These are phyloP conservation scores for Mycena galericulata DNA, from an alignment of 768 basidiomycete species.

Conservation along the genomic window DNA sequence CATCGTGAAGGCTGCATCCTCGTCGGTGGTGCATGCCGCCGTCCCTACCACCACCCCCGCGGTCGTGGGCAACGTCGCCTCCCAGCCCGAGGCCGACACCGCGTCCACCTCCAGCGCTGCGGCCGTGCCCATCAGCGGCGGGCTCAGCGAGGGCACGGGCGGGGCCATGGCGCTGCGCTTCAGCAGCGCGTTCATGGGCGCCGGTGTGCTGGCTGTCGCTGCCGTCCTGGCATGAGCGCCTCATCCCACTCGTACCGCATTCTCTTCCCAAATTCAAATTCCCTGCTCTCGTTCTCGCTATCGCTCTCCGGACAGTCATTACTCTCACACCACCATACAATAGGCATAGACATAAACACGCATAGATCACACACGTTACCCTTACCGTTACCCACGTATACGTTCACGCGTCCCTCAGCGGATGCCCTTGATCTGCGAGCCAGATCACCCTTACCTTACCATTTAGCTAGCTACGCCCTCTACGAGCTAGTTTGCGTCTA, in stretches of 20 bases:
- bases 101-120: slow-evolving; percentile 1
- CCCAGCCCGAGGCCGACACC: background rate
- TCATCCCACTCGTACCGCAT: background rate
- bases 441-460: background rate
- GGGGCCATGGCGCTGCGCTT: background rate
- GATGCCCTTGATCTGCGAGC: background rate
- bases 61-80: slow-evolving; percentile 1
- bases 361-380: too few species aligned
- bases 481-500: too few species aligned
- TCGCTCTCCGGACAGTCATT: background rate
- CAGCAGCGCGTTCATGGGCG: background rate
- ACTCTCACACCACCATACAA: too few species aligned
- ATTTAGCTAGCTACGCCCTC: too few species aligned
- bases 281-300: slow-evolving; percentile 1
- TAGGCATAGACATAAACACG: too few species aligned
- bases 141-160: background rate
- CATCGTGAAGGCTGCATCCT: background rate
- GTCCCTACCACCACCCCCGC: background rate
- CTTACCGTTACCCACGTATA: too few species aligned
- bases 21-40: background rate
- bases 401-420: background rate
- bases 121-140: background rate
- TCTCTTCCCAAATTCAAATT: background rate
- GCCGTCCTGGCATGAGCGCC: background rate
- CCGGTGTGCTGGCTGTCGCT: background rate